These are phyloP conservation scores for Pseudogymnoascus sp. DNA, from an alignment of 2,329 filamentous ascomycete species.

Conservation along the genomic window DNA sequence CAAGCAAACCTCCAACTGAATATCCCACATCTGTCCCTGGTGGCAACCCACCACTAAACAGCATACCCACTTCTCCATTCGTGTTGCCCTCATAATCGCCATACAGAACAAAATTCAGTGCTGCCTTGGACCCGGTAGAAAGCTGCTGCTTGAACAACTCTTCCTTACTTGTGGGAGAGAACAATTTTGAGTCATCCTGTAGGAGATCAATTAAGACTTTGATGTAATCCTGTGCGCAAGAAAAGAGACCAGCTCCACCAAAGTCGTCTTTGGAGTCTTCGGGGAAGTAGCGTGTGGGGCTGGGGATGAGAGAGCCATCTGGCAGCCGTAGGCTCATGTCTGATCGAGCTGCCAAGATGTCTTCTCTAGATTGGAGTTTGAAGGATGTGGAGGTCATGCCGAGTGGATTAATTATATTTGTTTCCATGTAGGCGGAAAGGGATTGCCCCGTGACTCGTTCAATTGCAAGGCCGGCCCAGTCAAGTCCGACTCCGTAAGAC, in stretches of 20 bases:
- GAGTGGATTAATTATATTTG: constrained; percentile 38
- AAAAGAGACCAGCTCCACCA: constrained; percentile 30
- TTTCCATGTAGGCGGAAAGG: constrained; percentile 40
- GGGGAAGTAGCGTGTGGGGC: constrained; percentile 30
- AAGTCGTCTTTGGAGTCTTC: constrained; percentile 25
- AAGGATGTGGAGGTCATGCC: constrained; percentile 44
- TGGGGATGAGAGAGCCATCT: not conserved
- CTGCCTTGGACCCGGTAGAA: not conserved
- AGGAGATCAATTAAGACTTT: constrained; percentile 50
- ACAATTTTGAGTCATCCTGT: constrained; percentile 38
- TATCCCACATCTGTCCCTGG: not conserved
- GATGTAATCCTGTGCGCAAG: constrained; percentile 31
- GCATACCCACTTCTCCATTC: not conserved
- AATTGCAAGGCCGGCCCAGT: constrained; percentile 32
- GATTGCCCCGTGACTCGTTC: constrained; percentile 32
- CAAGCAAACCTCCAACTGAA: constrained; percentile 35
- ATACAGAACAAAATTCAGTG: not conserved
- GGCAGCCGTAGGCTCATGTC: not conserved
- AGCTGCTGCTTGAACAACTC: constrained; percentile 40
- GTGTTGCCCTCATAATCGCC: not conserved
- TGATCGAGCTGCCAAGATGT: constrained; percentile 10
- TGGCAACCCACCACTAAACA: not conserved
- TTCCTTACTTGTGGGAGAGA: constrained; percentile 32
- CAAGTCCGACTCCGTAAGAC: constrained; percentile 42
- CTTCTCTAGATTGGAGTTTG: constrained; percentile 34